These are phyloP conservation scores for Pyrus pyrifolia DNA, from an alignment of 306 rosid species.

Conservation along the genomic window DNA sequence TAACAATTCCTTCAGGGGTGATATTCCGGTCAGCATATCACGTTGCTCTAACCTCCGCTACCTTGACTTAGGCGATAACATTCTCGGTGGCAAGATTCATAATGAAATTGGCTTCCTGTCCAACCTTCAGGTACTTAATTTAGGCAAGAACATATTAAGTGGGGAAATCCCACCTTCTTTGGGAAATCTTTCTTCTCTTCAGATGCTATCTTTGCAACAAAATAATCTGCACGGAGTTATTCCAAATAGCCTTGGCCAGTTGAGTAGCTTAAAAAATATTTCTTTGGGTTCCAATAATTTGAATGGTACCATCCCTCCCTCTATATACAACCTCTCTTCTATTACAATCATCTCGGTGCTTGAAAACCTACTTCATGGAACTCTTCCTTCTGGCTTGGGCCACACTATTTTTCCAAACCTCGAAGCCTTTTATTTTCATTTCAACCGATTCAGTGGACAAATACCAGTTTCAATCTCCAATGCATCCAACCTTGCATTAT, in stretches of 20 bases:
- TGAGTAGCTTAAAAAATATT: not conserved
- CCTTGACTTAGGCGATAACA: not conserved
- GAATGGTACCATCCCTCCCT: not conserved
- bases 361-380: conserved; percentile 2
- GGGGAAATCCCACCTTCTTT: not conserved
- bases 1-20: conserved; percentile 13
- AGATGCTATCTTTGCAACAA: not conserved
- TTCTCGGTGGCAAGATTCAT: not conserved
- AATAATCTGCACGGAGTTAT: not conserved
- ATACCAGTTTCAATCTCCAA: conserved; percentile 1
- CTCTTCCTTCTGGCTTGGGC: conserved; percentile 10
- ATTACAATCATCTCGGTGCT: not conserved
- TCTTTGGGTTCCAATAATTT: not conserved
- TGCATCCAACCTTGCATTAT: conserved; percentile 4
- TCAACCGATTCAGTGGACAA: not conserved
- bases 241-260: not conserved
- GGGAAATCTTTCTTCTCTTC: conserved; percentile 5
- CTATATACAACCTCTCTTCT: not conserved
- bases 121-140: not conserved
- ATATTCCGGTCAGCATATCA: conserved; percentile 5
- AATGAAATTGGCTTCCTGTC: not conserved
- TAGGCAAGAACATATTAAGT: fast-evolving
- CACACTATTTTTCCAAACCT: not conserved
- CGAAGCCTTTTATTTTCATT: not conserved
- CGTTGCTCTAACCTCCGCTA: conserved; percentile 5